These are phyloP conservation scores for Alternaria brassicae DNA, from an alignment of 2,329 filamentous ascomycete species.

Conservation along the genomic window DNA sequence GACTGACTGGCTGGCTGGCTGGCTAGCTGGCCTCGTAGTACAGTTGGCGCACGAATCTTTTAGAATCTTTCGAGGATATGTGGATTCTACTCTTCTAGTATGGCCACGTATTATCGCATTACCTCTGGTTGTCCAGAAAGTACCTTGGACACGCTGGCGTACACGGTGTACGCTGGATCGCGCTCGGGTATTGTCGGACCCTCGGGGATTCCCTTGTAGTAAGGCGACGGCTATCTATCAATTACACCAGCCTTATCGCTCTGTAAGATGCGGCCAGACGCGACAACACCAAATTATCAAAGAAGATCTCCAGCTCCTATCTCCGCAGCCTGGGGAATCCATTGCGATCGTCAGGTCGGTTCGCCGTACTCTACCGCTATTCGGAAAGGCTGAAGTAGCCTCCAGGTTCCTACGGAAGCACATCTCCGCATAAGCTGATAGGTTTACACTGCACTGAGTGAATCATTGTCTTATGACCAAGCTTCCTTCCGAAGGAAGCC, in stretches of 20 bases:
- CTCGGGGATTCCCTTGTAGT: slow-evolving; percentile 3
- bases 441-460: slow-evolving; percentile 6
- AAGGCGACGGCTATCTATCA: slow-evolving; percentile 22
- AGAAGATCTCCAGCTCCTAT: slow-evolving; percentile 15
- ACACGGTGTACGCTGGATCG: slow-evolving; percentile 3
- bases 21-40: slow-evolving; percentile 3
- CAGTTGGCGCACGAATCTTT: background rate
- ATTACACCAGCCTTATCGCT: slow-evolving; percentile 22
- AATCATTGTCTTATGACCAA: slow-evolving; percentile 12
- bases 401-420: slow-evolving; percentile 5
- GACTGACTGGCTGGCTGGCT: slow-evolving; percentile 5
- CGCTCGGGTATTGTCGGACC: slow-evolving; percentile 24
- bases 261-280: slow-evolving; percentile 13
- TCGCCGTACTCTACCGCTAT: background rate
- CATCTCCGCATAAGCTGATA: slow-evolving; percentile 15
- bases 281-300: slow-evolving; percentile 30
- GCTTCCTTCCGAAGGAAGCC: slow-evolving; percentile 32
- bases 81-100: background rate
- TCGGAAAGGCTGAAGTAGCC: slow-evolving; percentile 10
- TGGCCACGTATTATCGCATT: slow-evolving; percentile 2
- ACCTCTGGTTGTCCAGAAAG: slow-evolving; percentile 5
- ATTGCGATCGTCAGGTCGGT: slow-evolving; percentile 10
- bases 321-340: slow-evolving; percentile 15
- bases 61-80: background rate
- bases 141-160: slow-evolving; percentile 4